phyloP scores from a whole-genome alignment of 2,329 filamentous ascomycete genomes.

The Penicillium sp. region DNA sequence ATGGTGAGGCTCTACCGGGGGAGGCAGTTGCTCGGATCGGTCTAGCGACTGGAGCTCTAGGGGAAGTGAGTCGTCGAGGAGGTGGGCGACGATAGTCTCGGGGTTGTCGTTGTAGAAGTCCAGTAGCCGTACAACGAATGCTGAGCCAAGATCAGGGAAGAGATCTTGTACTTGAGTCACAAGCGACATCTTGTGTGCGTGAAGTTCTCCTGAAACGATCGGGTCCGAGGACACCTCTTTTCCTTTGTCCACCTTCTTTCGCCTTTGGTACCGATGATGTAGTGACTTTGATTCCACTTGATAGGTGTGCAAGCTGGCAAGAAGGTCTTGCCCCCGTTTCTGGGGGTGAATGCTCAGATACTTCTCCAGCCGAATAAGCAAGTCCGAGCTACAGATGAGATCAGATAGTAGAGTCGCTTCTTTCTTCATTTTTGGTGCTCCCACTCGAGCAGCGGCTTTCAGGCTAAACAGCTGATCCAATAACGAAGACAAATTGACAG shows the following conservation, averaged over 20 bases:
- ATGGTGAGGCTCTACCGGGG: conserved; percentile 48
- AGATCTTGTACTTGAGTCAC: conserved; percentile 90
- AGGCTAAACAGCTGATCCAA: conserved; percentile 81
- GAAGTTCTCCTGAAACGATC: conserved; percentile 51
- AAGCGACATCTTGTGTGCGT: conserved; percentile 78
- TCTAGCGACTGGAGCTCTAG: conserved; percentile 64
- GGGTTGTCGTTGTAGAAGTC: conserved; percentile 75
- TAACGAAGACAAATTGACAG: conserved; percentile 70
- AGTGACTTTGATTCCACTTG: conserved; percentile 38
- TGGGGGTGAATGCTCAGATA: conserved; percentile 35
- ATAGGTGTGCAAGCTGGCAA: conserved; percentile 41
- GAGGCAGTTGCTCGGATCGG: conserved; percentile 55
- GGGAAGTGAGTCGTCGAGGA: conserved; percentile 75
- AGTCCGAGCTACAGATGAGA: conserved; percentile 74
- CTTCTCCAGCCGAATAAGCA: conserved; percentile 53
- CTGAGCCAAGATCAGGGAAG: conserved; percentile 81
- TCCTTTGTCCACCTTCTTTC: conserved; percentile 40
- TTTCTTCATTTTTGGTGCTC: conserved; percentile 43
- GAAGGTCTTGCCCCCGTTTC: conserved; percentile 42
- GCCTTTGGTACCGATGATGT: conserved; percentile 44
- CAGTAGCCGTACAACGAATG: conserved; percentile 74
- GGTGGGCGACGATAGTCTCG: conserved; percentile 75
- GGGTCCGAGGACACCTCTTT: conserved; percentile 36
- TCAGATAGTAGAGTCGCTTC: conserved; percentile 70
- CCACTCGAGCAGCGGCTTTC: conserved; percentile 67